Conservation (phyloP, 78 protist species). For the Anaeramoeba flamelloides region DNA sequence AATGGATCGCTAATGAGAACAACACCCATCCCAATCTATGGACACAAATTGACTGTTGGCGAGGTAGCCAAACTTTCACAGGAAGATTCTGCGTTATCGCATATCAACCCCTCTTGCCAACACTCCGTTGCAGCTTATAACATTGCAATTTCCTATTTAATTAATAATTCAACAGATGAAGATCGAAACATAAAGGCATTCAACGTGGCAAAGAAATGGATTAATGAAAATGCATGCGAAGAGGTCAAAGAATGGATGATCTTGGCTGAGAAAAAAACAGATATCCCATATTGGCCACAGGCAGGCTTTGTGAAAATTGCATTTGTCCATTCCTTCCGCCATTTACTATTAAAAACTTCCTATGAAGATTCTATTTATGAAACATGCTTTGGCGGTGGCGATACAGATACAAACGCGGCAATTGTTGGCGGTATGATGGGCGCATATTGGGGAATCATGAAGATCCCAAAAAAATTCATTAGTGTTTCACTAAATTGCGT, state of each 20-base stretch:
- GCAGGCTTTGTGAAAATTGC: conserved; percentile 1
- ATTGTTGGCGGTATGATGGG: background rate
- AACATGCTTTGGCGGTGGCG: background rate
- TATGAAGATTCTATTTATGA: background rate
- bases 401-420: background rate
- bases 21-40: background rate
- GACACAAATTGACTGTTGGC: background rate
- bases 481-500: background rate
- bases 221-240: background rate
- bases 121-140: background rate
- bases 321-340: background rate
- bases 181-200: background rate
- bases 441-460: background rate
- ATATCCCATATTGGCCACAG: background rate
- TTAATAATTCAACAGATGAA: background rate
- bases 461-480: background rate
- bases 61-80: background rate
- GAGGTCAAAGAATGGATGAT: background rate
- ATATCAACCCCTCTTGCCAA: background rate
- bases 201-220: background rate
- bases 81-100: background rate
- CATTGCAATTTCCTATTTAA: background rate
- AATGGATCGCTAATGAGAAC: background rate
- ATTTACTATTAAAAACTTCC: background rate
- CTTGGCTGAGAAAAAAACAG: background rate